Percentiles rank a stretch among this genome's conserved stretches.
phyloP scores from a whole-genome alignment of 208 protist species.

The Trypanosoma rangeli region DNA sequence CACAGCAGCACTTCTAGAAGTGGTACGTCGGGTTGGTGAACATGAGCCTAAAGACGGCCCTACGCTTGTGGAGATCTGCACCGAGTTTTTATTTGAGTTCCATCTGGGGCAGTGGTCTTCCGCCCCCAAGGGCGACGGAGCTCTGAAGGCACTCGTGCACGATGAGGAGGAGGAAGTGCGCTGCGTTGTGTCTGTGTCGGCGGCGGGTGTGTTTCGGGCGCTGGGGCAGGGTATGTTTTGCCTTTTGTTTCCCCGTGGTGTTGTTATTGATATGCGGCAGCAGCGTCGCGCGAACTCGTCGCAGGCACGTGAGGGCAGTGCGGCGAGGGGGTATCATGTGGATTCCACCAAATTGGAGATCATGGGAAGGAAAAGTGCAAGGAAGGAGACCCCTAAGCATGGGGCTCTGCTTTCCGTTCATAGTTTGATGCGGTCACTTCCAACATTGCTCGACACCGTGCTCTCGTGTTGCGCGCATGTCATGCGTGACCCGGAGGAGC shows the following conservation, averaged over 20 bases:
- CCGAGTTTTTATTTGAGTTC: slow-evolving; percentile 26
- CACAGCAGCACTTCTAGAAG: slow-evolving; percentile 36
- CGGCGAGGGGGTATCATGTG: neutral
- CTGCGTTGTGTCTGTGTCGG: slow-evolving; percentile 38
- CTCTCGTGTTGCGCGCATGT: slow-evolving; percentile 32
- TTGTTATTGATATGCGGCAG: slow-evolving; percentile 8
- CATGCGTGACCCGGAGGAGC: slow-evolving; percentile 44
- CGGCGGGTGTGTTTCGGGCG: slow-evolving; percentile 32
- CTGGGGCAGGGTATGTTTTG: slow-evolving; percentile 39
- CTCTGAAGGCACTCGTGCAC: slow-evolving; percentile 14
- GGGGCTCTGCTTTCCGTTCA: slow-evolving; percentile 14
- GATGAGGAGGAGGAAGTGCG: slow-evolving; percentile 75
- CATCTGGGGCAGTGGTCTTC: slow-evolving; percentile 27
- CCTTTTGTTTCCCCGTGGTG: slow-evolving; percentile 29
- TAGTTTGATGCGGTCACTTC: slow-evolving; percentile 26
- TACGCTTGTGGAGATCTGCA: slow-evolving; percentile 20
- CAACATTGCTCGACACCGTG: slow-evolving; percentile 35
- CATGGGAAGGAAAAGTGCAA: neutral
- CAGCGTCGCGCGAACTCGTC: neutral
- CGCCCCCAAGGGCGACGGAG: slow-evolving; percentile 11
- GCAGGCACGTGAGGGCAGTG: neutral
- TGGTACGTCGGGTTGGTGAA: slow-evolving; percentile 34
- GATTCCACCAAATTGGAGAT: neutral
- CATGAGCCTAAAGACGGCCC: slow-evolving; percentile 12
- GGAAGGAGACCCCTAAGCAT: neutral